These are phyloP conservation scores for Anthracocystis setariae DNA, from an alignment of 1,284 basidiomycete genomes.

Conservation along the genomic window DNA sequence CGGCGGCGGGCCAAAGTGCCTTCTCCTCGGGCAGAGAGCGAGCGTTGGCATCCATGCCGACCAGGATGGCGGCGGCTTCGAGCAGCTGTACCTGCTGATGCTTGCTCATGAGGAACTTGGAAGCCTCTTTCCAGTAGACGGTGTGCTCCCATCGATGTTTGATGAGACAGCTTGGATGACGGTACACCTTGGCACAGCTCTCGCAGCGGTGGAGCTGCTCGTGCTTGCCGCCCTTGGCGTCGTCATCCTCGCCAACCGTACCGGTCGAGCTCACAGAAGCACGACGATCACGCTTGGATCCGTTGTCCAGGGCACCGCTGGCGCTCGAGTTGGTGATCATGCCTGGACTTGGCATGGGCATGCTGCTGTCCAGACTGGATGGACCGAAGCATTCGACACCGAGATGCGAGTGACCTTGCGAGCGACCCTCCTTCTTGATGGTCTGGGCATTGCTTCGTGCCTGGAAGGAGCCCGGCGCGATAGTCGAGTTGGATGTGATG, in stretches of 20 bases:
- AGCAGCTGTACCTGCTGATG: slow-evolving; percentile 98
- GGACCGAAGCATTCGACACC: slow-evolving; percentile 62
- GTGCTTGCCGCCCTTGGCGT: slow-evolving; percentile 64
- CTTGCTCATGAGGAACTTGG: slow-evolving; percentile 91
- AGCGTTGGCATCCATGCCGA: slow-evolving; percentile 73
- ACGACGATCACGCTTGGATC: slow-evolving; percentile 65
- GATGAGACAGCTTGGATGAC: slow-evolving; percentile 91
- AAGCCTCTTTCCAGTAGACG: slow-evolving; percentile 95
- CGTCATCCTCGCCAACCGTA: slow-evolving; percentile 73
- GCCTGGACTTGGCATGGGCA: slow-evolving; percentile 42
- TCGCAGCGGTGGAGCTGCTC: slow-evolving; percentile 83
- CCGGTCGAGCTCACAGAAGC: slow-evolving; percentile 64
- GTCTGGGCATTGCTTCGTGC: slow-evolving; percentile 36
- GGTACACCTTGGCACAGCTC: slow-evolving; percentile 80
- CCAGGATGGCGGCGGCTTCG: slow-evolving; percentile 93
- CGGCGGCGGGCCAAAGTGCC: slow-evolving; percentile 74
- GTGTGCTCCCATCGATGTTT: slow-evolving; percentile 98
- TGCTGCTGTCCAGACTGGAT: slow-evolving; percentile 48
- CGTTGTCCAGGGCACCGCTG: slow-evolving; percentile 16
- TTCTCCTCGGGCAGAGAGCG: slow-evolving; percentile 88
- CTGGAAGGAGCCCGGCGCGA: slow-evolving; percentile 42
- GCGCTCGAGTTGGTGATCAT: slow-evolving; percentile 26
- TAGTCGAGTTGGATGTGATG: slow-evolving; percentile 45
- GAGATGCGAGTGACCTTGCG: slow-evolving; percentile 57
- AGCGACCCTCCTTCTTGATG: slow-evolving; percentile 38